Conservation (phyloP, 2,329 filamentous ascomycete genomes). For the Beauveria sp. region DNA sequence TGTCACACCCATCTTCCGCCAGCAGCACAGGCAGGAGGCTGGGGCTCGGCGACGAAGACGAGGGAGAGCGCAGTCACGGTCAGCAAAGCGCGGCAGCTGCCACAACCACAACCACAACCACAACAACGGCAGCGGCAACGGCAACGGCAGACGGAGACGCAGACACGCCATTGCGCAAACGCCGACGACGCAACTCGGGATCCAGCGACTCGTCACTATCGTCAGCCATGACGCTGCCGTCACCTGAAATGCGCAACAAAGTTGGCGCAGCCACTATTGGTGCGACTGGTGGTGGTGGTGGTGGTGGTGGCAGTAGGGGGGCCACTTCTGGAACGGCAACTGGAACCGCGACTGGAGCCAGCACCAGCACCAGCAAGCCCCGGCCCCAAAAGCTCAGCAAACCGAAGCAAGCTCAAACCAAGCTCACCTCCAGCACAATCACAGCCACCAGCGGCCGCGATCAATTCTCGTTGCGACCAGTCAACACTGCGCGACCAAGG, state of each 20-base stretch:
- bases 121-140: conserved; percentile 4
- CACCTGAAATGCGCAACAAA: conserved; percentile 22
- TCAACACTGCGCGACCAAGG: conserved; percentile 32
- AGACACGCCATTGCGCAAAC: conserved; percentile 29
- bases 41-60: not conserved
- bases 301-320: not conserved
- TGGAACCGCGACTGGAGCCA: conserved; percentile 8
- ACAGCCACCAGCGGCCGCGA: conserved; percentile 2
- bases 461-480: conserved; percentile 24
- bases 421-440: not conserved
- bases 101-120: not conserved
- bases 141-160: conserved; percentile 16
- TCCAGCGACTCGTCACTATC: conserved; percentile 38
- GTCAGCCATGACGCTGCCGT: conserved; percentile 31
- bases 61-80: not conserved
- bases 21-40: conserved; percentile 4
- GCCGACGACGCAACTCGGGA: conserved; percentile 28
- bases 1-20: conserved; percentile 12
- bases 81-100: conserved; percentile 1
- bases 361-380: conserved; percentile 7
- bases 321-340: conserved; percentile 8
- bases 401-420: not conserved
- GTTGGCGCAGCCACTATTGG: not conserved
- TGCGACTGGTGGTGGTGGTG: not conserved
- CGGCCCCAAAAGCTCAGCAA: conserved; percentile 3